Evolutionary conservation across 805 yeast genomes (phyloP), one percentile per base, ranked within the genome.

Genomic region (Blastobotrys peoriensis): DNA sequence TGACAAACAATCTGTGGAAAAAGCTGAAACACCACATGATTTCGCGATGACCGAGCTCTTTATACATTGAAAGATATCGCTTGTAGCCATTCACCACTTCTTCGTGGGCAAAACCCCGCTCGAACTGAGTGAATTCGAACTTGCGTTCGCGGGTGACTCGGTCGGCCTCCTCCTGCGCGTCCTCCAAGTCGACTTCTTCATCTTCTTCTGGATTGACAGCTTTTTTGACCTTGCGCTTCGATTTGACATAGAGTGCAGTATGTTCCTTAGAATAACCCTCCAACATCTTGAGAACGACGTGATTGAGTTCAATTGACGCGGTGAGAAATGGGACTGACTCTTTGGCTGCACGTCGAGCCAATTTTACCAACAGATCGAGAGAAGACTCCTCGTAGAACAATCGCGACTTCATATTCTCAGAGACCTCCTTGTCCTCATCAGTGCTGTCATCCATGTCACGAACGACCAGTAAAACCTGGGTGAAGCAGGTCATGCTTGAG

Each of bases 371-470:
- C 30, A 78, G 58, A 37, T 74, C 78, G 21, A 86, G 63, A 42
- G 78, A 75, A 18, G 67, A 71, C 41, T 78, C 80, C 42, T 79
- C 81, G 46, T 82, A 76, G 54, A 91, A 87, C n/a, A 91, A 65
- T 36, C 80, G 74, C 37, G 86, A 67, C 16, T 80, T 71, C 46
- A 83, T 75, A 18, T 78, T 80, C 23, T 74, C 76, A 0, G 88
- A 69, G 25, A 73, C 62, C 33, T 74, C 76, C 16, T 70, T 71
- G 48, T 71, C 70, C 2, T 67, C 74, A 1, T 61, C 60, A 1
- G 63, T 49, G 2, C 70, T 62, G 4, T 58, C 53, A 13, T 71
- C 67, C 62, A 80, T 70, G 4, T 66, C 63, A 2, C 64, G 61
- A 1, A 70, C 58, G 3, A 71, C 58, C 8, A 71, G 55, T 3